Conservation (phyloP, 2,329 filamentous ascomycete genomes). For the Fusarium sp. region DNA sequence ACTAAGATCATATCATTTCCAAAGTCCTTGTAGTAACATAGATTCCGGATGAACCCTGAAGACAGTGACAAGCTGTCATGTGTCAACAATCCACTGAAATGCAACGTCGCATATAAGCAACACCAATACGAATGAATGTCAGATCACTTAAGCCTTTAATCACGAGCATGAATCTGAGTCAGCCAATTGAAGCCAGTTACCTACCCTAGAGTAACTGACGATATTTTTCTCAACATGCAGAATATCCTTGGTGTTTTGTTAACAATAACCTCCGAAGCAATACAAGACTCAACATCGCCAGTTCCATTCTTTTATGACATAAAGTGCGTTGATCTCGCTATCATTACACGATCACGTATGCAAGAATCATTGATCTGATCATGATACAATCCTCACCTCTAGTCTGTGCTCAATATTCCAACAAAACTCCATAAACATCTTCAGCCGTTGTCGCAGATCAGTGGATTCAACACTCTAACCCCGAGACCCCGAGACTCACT, state of each 20-base stretch:
- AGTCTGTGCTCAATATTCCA: too few relatives aligned
- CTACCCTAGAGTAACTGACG: slow-evolving; percentile 27
- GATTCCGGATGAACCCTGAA: not conserved
- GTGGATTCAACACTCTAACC: slow-evolving; percentile 1
- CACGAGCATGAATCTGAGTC: slow-evolving; percentile 15
- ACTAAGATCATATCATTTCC: slow-evolving; percentile 23
- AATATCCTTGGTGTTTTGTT: not conserved
- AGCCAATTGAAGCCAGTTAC: slow-evolving; percentile 7
- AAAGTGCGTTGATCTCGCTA: not conserved
- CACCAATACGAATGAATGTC: slow-evolving; percentile 11
- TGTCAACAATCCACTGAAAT: slow-evolving; percentile 27
- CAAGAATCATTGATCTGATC: not conserved
- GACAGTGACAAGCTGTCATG: slow-evolving; percentile 28
- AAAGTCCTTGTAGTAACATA: not conserved
- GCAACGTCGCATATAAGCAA: slow-evolving; percentile 33
- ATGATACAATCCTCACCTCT: not conserved
- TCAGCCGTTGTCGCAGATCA: slow-evolving; percentile 12
- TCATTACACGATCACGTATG: not conserved
- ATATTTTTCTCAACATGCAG: not conserved
- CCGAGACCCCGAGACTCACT: not conserved
- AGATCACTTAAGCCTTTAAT: slow-evolving; percentile 3
- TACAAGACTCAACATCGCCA: not conserved
- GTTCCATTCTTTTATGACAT: not conserved
- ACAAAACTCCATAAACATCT: not conserved
- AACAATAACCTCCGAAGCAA: not conserved